phyloP scores from a whole-genome alignment of 2,329 filamentous ascomycete species.

The Sporothrix phasma region DNA sequence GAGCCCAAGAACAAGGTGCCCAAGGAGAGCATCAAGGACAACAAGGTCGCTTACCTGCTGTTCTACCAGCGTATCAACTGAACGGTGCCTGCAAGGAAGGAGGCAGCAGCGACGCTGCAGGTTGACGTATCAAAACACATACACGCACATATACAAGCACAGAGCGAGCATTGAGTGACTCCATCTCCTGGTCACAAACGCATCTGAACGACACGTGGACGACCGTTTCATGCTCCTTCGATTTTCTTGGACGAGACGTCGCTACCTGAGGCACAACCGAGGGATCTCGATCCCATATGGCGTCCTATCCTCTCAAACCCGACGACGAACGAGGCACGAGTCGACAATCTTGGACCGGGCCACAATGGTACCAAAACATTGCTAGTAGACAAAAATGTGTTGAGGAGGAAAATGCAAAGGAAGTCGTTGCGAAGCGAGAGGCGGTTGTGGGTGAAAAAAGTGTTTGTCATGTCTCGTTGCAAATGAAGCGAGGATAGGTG shows the following conservation, averaged over 20 bases:
- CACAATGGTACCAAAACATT: not conserved
- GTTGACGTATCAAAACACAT: not conserved
- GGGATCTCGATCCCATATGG: not conserved
- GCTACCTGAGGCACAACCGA: not conserved
- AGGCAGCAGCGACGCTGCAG: not conserved
- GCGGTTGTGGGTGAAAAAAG: too few relatives aligned
- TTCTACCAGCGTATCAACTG: constrained; percentile 73
- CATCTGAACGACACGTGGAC: not conserved
- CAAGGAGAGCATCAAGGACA: constrained; percentile 67
- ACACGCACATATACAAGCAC: too few relatives aligned
- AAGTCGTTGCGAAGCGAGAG: not conserved
- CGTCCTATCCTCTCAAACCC: not conserved
- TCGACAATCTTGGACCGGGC: not conserved
- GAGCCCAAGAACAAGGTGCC: constrained; percentile 45
- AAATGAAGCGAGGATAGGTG: not conserved
- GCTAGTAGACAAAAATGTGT: not conserved
- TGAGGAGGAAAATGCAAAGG: not conserved
- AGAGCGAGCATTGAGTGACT: not conserved
- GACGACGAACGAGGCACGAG: not conserved
- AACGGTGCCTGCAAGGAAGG: not conserved
- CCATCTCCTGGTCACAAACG: not conserved
- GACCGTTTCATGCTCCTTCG: not conserved
- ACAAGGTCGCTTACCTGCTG: constrained; percentile 92
- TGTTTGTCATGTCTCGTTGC: too few relatives aligned
- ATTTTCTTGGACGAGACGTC: not conserved